These are phyloP conservation scores for Phyllosticta citrichinensis DNA, from an alignment of 2,329 filamentous ascomycete species.

Conservation along the genomic window DNA sequence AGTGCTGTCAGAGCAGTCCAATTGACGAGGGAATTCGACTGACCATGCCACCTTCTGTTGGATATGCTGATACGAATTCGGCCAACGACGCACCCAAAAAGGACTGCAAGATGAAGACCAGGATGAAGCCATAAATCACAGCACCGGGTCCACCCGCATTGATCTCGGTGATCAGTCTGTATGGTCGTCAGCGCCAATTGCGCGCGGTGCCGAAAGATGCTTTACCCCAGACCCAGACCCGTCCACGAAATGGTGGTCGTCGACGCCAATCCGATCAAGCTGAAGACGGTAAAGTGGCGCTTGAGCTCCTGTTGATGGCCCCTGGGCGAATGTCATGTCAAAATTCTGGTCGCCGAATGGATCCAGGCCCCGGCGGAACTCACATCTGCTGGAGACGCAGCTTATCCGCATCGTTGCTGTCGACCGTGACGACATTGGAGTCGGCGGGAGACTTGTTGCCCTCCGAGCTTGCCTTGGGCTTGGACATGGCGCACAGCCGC, in stretches of 20 bases:
- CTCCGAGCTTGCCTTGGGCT: not conserved
- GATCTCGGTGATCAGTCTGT: constrained; percentile 10
- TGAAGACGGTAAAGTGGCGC: constrained; percentile 9
- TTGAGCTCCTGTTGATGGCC: constrained; percentile 10
- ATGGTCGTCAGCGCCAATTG: not conserved
- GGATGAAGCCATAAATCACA: constrained; percentile 13
- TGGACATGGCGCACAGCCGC: not conserved
- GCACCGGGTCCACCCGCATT: constrained; percentile 12
- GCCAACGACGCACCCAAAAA: constrained; percentile 13
- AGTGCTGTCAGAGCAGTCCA: not conserved
- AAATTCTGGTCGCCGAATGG: not conserved
- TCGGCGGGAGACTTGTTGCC: not conserved
- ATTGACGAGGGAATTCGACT: not conserved
- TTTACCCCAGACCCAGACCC: constrained; percentile 11
- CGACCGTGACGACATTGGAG: not conserved
- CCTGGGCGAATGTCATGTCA: not conserved
- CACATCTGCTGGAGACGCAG: constrained; percentile 9
- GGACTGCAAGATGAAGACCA: constrained; percentile 12
- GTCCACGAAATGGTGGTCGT: constrained; percentile 13
- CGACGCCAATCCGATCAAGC: constrained; percentile 10
- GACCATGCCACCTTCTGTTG: constrained; percentile 13
- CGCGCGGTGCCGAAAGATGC: not conserved
- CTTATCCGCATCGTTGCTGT: constrained; percentile 4
- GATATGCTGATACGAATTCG: constrained; percentile 12
- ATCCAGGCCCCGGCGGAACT: not conserved